These are phyloP conservation scores for Cantharellus anzutake DNA, from an alignment of 768 basidiomycete species.

Conservation along the genomic window DNA sequence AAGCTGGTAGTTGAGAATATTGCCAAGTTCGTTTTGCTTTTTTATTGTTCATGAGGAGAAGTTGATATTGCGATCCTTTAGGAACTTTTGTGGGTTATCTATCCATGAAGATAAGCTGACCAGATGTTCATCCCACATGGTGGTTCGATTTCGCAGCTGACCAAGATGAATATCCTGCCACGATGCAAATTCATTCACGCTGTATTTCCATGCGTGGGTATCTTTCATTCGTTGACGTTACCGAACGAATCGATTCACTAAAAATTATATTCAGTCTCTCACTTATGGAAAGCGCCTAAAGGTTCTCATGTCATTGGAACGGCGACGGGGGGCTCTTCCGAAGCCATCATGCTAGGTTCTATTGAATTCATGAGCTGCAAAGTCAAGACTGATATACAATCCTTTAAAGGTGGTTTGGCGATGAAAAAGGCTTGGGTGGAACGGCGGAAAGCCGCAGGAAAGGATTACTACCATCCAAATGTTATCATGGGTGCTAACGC, in stretches of 20 bases:
- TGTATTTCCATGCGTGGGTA: conserved; percentile 17
- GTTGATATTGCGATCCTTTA: background rate
- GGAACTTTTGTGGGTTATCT: conserved; percentile 23
- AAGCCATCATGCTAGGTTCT: background rate
- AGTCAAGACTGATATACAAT: conserved; percentile 35
- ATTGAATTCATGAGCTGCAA: background rate
- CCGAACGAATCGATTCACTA: conserved; percentile 9
- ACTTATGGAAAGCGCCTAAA: conserved; percentile 48
- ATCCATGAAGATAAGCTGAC: background rate
- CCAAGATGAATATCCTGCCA: conserved; percentile 48
- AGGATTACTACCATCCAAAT: conserved; percentile 20
- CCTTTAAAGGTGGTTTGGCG: conserved; percentile 49
- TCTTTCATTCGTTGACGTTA: background rate
- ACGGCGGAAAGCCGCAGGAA: conserved; percentile 42
- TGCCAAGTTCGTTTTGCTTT: conserved; percentile 21
- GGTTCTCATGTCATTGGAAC: conserved; percentile 39
- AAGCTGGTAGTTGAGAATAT: conserved; percentile 46
- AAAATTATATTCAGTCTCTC: conserved; percentile 35
- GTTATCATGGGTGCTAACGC: conserved; percentile 46
- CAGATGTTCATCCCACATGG: background rate
- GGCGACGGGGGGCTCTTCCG: conserved; percentile 46
- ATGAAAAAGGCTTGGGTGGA: conserved; percentile 57
- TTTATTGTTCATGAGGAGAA: background rate
- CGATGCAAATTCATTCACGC: conserved; percentile 27
- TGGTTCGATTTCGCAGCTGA: conserved; percentile 22